A percentile compares a stretch with the other conserved stretches of the same genome.
These are phyloP conservation scores for Colletotrichum eremochloae DNA, from an alignment of 2,329 filamentous ascomycete species.

Conservation along the genomic window DNA sequence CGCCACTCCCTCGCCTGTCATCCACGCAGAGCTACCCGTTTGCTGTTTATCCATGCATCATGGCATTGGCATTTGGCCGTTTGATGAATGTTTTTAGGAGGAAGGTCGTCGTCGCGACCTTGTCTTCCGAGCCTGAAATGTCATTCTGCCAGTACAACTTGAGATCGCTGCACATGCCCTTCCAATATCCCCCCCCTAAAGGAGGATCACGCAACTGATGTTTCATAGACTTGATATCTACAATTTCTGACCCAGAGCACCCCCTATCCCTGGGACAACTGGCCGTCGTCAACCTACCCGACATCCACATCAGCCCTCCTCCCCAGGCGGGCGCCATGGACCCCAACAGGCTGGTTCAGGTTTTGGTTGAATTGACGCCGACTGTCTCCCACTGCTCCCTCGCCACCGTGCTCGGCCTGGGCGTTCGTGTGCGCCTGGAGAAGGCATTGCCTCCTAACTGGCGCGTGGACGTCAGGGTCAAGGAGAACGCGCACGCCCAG, in stretches of 20 bases:
- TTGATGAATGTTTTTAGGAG: slow-evolving; percentile 3
- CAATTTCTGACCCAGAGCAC: slow-evolving; percentile 96
- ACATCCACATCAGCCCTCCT: slow-evolving; percentile 83
- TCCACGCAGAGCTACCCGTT: slow-evolving; percentile 1
- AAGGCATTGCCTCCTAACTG: slow-evolving; percentile 92
- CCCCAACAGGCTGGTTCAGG: slow-evolving; percentile 73
- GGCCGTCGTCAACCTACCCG: slow-evolving; percentile 94
- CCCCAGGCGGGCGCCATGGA: slow-evolving; percentile 68
- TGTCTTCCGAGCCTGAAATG: neutral
- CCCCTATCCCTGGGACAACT: slow-evolving; percentile 93
- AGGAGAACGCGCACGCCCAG: slow-evolving; percentile 95
- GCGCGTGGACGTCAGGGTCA: slow-evolving; percentile 91
- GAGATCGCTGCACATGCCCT: slow-evolving; percentile 10
- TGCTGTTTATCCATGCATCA: slow-evolving; percentile 14
- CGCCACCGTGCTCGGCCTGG: slow-evolving; percentile 94
- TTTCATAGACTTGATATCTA: slow-evolving; percentile 85
- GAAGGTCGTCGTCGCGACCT: neutral
- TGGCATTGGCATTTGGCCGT: slow-evolving; percentile 15
- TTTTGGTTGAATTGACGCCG: slow-evolving; percentile 91
- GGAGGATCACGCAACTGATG: slow-evolving; percentile 51
- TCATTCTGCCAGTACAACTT: neutral
- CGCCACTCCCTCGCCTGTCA: slow-evolving; percentile 10
- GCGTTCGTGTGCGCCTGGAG: slow-evolving; percentile 91
- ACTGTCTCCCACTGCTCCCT: slow-evolving; percentile 98
- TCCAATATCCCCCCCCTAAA: slow-evolving; percentile 8